These are phyloP conservation scores for Ceriops tagal DNA, from an alignment of 345 rosid species.

Conservation along the genomic window DNA sequence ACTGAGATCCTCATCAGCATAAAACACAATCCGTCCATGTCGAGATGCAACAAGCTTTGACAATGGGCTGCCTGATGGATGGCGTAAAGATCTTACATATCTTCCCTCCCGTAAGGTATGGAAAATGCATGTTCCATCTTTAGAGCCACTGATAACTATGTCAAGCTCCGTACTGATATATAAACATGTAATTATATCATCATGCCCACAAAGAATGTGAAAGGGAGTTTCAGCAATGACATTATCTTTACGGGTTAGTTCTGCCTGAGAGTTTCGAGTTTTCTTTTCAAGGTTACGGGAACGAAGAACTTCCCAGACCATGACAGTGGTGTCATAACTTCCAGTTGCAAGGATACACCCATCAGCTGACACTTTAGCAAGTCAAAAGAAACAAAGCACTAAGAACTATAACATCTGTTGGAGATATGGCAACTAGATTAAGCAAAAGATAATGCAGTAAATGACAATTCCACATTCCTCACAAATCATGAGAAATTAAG, in stretches of 20 bases:
- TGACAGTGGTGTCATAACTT: slow-evolving; percentile 93
- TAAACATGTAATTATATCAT: slow-evolving; percentile 88
- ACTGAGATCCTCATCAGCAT: slow-evolving; percentile 88
- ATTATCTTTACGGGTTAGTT: slow-evolving; percentile 55
- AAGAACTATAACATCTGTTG: background rate
- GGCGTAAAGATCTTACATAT: slow-evolving; percentile 77
- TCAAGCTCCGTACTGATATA: slow-evolving; percentile 82
- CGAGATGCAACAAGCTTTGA: slow-evolving; percentile 83
- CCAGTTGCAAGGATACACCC: slow-evolving; percentile 88
- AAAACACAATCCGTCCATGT: slow-evolving; percentile 74
- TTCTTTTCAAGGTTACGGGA: slow-evolving; percentile 58
- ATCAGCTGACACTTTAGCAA: slow-evolving; percentile 72
- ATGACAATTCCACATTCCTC: slow-evolving; percentile 7
- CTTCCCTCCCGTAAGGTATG: slow-evolving; percentile 88
- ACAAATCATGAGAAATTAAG: background rate
- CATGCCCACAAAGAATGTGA: slow-evolving; percentile 93
- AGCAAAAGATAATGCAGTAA: slow-evolving; percentile 9
- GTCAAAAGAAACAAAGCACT: background rate
- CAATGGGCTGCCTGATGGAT: slow-evolving; percentile 80
- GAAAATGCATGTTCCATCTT: slow-evolving; percentile 93
- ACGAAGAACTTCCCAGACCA: slow-evolving; percentile 86
- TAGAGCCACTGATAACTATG: slow-evolving; percentile 93
- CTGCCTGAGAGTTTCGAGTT: slow-evolving; percentile 48
- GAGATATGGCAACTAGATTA: background rate
- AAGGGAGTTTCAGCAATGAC: slow-evolving; percentile 85